Base-by-base conservation (phyloP, 2,329 filamentous ascomycete genomes). In the Sarocladiaceae sp. region DNA sequence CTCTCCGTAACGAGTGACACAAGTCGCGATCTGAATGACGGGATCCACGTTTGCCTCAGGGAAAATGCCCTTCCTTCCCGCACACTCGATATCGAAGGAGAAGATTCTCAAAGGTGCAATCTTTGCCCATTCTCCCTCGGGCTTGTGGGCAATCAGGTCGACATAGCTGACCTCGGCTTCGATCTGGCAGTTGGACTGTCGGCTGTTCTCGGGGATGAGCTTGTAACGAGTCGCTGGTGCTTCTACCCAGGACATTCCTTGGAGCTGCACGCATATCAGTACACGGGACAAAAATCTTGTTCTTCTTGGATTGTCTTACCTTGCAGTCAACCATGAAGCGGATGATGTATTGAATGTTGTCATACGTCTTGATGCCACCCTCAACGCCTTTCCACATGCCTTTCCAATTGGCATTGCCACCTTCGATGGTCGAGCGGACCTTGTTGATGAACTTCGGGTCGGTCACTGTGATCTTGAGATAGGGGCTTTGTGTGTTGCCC, bases 41-140 rank as follows among this genome's bases (percentile, higher is more conserved):
- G 93, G 91, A 62, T 99, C 94, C 18, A 90, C 74, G 55, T 93
- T 84, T 10, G 95, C 85, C 68, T 99, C 94, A 0, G 95, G 94
- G 63, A 99, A 99, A 64, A 99, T 88, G 58, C 94, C 94, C 71
- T 99, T 97, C 60, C 95, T 88, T 50, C 94, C 94, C 60, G 94
- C 94, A 69, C 94, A 99, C 70, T 99, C 94, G 60, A 99, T 99
- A 81, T 99, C 94, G 64, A 99, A 97, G 4, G 94, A 97, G 42
- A 99, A 72, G 44, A 96, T 87, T 55, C 94, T 85, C 3, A 99
- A 76, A 0, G 94, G 94, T 0, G 95, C 94, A 86, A 97, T 97
- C 71, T 97, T 99, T 25, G 90, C 90, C 91, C 93, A 99, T 65
- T 97, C 92, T 17, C 92, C 93, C 58, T 94, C 87, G 2, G 92